These are phyloP conservation scores for Phytophthora colocasiae DNA, from an alignment of 352 stramenopile genomes.

Conservation along the genomic window DNA sequence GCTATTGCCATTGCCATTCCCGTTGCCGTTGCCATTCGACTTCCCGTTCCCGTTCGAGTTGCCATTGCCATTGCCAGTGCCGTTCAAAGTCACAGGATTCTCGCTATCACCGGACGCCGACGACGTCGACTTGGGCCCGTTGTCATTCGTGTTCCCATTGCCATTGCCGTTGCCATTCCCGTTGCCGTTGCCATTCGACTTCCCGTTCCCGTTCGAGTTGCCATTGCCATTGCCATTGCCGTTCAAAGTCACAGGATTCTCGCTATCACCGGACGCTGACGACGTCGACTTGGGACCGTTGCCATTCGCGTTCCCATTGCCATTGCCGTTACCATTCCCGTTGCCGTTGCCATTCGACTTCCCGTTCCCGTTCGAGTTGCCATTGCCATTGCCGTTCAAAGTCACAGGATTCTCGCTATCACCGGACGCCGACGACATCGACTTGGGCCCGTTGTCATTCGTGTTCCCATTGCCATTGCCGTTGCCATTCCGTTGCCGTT, in stretches of 20 bases:
- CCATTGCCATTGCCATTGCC: neutral
- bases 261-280: neutral
- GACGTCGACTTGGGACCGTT: neutral
- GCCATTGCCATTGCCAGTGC: too few relatives aligned
- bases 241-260: neutral
- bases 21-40: too few relatives aligned
- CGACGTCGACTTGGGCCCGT: too few relatives aligned
- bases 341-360: neutral
- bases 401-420: neutral
- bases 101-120: too few relatives aligned
- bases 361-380: neutral
- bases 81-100: too few relatives aligned
- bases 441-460: slow-evolving; percentile 2
- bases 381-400: neutral
- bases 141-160: neutral
- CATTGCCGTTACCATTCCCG: neutral
- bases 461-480: neutral
- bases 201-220: neutral
- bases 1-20: too few relatives aligned
- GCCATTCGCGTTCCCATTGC: neutral
- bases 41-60: too few relatives aligned
- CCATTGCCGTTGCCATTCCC: neutral
- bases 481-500: slow-evolving; percentile 7
- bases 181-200: too few relatives aligned
- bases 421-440: neutral